A percentile compares a stretch with the other conserved stretches of the same genome.
Evolutionary conservation across 2,329 filamentous ascomycete species (phyloP).

Genomic region (Purpureocillium takamizusanense): DNA sequence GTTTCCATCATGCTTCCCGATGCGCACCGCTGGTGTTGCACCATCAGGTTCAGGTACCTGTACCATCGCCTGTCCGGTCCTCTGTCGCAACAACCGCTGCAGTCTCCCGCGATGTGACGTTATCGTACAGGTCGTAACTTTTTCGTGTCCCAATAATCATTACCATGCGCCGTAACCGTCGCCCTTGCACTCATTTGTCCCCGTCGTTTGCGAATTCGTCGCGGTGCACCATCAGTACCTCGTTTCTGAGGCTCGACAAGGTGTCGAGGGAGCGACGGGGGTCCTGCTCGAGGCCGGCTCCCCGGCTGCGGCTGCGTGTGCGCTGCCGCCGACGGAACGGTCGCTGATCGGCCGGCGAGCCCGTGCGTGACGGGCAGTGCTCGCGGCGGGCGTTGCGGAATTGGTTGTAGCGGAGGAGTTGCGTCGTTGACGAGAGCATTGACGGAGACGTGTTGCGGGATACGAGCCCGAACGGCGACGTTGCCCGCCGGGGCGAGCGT

Average conservation of each 20-base stretch:
- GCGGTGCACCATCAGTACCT: conserved; percentile 17
- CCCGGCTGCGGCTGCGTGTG: conserved; percentile 28
- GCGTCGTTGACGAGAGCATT: conserved; percentile 29
- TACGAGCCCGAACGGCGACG: conserved; percentile 22
- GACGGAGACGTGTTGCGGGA: conserved; percentile 25
- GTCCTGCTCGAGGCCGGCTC: conserved; percentile 20
- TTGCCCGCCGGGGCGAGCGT: conserved; percentile 29
- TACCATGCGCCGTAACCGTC: background rate
- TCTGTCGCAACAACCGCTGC: background rate
- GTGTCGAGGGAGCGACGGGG: conserved; percentile 16
- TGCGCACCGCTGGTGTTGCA: background rate
- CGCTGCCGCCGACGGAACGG: conserved; percentile 24
- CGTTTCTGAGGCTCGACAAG: conserved; percentile 24
- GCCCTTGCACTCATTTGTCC: background rate
- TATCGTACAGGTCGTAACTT: background rate
- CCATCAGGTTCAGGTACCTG: no score
- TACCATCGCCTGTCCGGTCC: background rate
- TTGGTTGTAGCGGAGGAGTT: conserved; percentile 30
- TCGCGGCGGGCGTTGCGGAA: conserved; percentile 32
- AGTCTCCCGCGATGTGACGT: background rate
- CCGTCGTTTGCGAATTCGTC: conserved; percentile 1
- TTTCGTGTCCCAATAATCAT: conserved; percentile 1
- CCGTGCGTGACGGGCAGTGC: conserved; percentile 31
- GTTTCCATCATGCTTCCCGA: background rate
- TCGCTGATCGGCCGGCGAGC: conserved; percentile 23